Evolutionary conservation across 345 rosid species (phyloP), one percentile per base, ranked within the genome.

Genomic region (Bruguiera parviflora): DNA sequence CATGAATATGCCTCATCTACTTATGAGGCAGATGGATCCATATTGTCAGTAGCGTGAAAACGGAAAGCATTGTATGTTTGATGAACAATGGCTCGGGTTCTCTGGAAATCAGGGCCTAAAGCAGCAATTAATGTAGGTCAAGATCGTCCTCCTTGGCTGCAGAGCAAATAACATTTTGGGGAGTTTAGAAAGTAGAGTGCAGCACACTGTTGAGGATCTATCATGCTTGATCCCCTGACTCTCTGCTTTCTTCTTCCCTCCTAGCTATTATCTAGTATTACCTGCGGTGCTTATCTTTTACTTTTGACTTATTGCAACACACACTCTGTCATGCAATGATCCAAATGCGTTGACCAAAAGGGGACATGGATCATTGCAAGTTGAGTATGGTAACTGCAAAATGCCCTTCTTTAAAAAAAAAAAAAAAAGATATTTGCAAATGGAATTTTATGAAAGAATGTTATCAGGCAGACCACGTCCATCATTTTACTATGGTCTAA

Each of bases 61-160:
- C 10, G 5, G 24, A 55, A 27, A 22, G 10, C 16, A 9, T n/a
- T 9, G 19, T 53, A 39, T 3, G 33, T n/a, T 15, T 21, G 52
- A 56, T 57, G 52, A 25, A 66, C 69, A 56, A 53, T 35, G 65
- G 71, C 22, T 68, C 22, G 37, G 53, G 15, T 65, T 58, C 66
- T 58, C 47, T 5, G 57, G 69, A 62, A 69, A 67, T 80, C 83
- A 84, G 67, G 85, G 90, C 83, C 82, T 83, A 61, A 86, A 82
- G 55, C 96, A 92, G 83, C 98, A 87, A 67, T 88, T 88, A 57
- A 92, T 84, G 87, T 85, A 89, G 77, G 92, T 84, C 81, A 88
- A 73, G 76, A 92, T 73, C 86, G 78, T 88, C 88, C 79, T 90
- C 81, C 74, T 88, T 80, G 71, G 90, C 98, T 88, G 95, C 96